Conservation (phyloP, 768 basidiomycete genomes). For the Leccinum fibrillosum region DNA sequence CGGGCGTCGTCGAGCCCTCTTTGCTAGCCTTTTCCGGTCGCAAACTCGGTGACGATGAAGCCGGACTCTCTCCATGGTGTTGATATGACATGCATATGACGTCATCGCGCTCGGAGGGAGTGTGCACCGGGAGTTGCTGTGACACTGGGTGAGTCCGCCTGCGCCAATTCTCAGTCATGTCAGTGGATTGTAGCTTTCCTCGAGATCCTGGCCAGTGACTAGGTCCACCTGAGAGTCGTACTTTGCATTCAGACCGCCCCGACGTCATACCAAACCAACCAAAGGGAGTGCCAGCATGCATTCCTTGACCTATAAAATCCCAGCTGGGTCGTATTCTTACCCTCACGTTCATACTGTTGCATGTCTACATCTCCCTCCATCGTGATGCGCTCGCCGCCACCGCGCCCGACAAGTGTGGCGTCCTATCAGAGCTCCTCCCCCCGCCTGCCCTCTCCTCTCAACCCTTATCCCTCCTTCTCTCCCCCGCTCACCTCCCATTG, state of each 20-base stretch:
- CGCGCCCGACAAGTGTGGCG: constrained; percentile 8
- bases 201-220: background rate
- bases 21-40: too few species aligned
- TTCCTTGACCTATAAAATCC: constrained; percentile 15
- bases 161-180: background rate
- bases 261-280: constrained; percentile 11
- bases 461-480: constrained; percentile 14
- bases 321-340: constrained; percentile 1
- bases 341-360: background rate
- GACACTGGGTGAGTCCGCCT: background rate
- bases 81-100: background rate
- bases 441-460: constrained; percentile 25
- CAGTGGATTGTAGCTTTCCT: background rate
- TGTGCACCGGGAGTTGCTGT: background rate
- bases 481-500: background rate
- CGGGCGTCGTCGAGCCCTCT: background rate
- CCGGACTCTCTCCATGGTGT: too few species aligned
- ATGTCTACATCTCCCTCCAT: constrained; percentile 2
- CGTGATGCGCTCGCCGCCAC: background rate
- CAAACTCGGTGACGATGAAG: too few species aligned
- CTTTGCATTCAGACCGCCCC: constrained; percentile 3
- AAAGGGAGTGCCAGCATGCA: background rate
- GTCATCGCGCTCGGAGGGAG: background rate
- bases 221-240: background rate
- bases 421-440: constrained; percentile 13